Conservation (phyloP, 192 early-diverging fungal species). For the Coemansia asiatica region DNA sequence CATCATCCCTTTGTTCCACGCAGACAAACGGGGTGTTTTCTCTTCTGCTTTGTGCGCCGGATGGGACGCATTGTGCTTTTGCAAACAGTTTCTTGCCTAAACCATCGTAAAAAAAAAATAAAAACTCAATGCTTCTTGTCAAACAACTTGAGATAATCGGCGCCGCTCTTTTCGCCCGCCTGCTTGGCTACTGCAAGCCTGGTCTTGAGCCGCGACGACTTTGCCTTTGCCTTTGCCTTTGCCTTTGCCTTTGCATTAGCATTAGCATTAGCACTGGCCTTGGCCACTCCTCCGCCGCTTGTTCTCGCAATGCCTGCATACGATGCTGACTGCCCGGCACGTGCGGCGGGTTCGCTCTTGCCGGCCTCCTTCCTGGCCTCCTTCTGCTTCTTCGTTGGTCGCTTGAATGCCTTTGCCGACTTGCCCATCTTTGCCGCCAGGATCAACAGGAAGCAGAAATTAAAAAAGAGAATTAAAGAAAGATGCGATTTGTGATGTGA, state of each 20-base stretch:
- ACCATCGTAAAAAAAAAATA: not conserved
- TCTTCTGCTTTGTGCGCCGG: not conserved
- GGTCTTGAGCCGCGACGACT: conserved; percentile 24
- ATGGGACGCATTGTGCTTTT: conserved; percentile 2
- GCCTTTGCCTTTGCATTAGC: no score
- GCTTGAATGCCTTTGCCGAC: conserved; percentile 69
- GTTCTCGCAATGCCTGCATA: conserved; percentile 4
- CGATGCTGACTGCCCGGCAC: no score
- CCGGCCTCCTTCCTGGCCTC: conserved; percentile 40
- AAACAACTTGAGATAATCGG: conserved; percentile 42
- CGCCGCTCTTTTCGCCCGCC: conserved; percentile 4
- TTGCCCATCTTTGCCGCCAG: conserved; percentile 58
- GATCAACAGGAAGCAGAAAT: not conserved
- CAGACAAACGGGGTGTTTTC: not conserved
- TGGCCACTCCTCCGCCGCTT: conserved; percentile 29
- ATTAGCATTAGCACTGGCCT: no score
- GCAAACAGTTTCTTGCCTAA: not conserved
- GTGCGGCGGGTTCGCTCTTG: no score
- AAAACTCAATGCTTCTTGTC: conserved; percentile 9
- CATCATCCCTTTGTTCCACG: no score
- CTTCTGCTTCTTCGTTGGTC: conserved; percentile 66
- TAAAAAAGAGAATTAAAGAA: not conserved
- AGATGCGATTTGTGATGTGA: not conserved
- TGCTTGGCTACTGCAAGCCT: conserved; percentile 21
- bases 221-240: not conserved